A percentile compares a stretch with the other conserved stretches of the same genome.
These are phyloP conservation scores for Castanopsis chinensis DNA, from an alignment of 306 rosid species.

Conservation along the genomic window DNA sequence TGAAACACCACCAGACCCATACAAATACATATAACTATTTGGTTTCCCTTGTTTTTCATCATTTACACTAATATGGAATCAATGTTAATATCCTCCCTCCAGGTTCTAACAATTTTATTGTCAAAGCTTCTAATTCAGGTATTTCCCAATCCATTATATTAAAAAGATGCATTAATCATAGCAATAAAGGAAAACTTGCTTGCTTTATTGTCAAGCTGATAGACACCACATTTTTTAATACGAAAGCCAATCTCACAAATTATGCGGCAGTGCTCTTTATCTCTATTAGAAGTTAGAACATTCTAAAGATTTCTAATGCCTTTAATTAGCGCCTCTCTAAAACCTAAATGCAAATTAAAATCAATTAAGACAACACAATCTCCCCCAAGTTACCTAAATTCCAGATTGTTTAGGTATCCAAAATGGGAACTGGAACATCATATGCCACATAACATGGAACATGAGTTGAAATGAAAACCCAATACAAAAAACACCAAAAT, in stretches of 20 bases:
- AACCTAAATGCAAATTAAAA: neutral
- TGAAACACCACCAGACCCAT: neutral
- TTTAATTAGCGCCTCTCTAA: neutral
- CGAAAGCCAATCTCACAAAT: neutral
- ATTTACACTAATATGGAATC: neutral
- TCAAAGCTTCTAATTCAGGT: neutral
- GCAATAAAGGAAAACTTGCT: neutral
- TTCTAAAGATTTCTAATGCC: neutral
- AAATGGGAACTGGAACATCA: neutral
- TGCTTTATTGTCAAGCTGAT: neutral
- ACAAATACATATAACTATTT: neutral
- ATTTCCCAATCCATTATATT: neutral
- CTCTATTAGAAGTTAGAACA: neutral
- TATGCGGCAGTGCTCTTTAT: neutral
- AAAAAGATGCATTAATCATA: neutral
- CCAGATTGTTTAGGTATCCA: neutral
- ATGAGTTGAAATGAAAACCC: neutral
- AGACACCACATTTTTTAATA: neutral
- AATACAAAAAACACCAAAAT: constrained; percentile 4
- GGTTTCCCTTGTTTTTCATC: neutral
- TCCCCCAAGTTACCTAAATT: neutral
- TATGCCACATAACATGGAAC: neutral
- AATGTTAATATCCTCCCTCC: neutral
- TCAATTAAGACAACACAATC: neutral
- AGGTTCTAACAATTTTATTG: neutral